Base-by-base conservation (phyloP, 2,329 filamentous ascomycete genomes). In the Talaromyces marneffei region DNA sequence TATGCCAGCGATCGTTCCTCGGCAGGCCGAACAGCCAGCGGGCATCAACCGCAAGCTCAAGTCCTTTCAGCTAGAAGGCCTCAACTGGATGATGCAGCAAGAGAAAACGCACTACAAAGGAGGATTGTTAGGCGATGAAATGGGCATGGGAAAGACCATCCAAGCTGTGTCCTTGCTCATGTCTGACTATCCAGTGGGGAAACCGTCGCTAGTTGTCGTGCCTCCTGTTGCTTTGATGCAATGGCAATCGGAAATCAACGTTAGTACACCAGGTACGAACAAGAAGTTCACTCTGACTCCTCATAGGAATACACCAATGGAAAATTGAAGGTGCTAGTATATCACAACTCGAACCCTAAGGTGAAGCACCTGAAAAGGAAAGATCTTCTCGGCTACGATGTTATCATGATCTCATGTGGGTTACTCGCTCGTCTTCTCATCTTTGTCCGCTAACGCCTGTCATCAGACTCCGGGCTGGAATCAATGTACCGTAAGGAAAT, bases 71-170 rank as follows among this genome's bases (percentile, higher is more conserved):
- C 86, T 96, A 4, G 89, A 97, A 75, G 94, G 94, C 4, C 80
- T 99, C 40, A 87, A 91, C 56, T 99, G 94, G 94, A 95, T 99
- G 91, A 86, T 84, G 63, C 87, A 84, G 60, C 96, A 97, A 82
- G 94, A 99, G 73, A 80, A 90, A 75, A 89, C 86, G 0, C 78
- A 88, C 40, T 97, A 92, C 83, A 90, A 87, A 70, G 94, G 94
- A 18, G 94, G 94, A 14, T 81, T 99, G 2, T 83, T 99, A 1
- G 94, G 94, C 62, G 94, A 99, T 68, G 94, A 99, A 76, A 99
- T 99, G 94, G 94, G 94, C 6, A 90, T 99, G 78, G 94, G 94
- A 55, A 99, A 99, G 79, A 99, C 94, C 0, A 97, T 99, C 56
- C 94, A 99, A 75, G 93, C 94, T 2, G 94, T 99, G 18, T 97